Conservation (phyloP, 768 basidiomycete genomes). For the Pleurotus sapidus region DNA sequence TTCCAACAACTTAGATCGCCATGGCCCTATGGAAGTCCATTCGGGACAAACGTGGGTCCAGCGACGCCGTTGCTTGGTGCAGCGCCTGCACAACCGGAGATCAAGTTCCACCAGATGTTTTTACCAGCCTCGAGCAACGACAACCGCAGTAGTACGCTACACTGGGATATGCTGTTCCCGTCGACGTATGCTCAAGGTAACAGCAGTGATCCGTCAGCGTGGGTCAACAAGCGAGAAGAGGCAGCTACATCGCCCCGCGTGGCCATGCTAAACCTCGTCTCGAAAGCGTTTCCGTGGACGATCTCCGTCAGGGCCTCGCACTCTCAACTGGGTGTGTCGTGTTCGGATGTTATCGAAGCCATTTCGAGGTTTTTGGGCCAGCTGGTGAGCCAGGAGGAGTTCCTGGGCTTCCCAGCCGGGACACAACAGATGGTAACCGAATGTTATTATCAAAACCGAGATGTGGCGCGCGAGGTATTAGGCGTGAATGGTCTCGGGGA, state of each 20-base stretch:
- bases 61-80: too few relatives aligned
- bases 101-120: not conserved
- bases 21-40: too few relatives aligned
- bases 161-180: not conserved
- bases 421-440: conserved; percentile 41
- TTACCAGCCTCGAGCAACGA: not conserved
- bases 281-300: conserved; percentile 52
- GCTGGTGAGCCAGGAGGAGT: conserved; percentile 52
- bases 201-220: conserved; percentile 29
- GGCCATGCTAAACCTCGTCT: conserved; percentile 48
- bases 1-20: not conserved
- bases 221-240: conserved; percentile 60
- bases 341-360: conserved; percentile 60
- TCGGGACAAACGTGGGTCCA: too few relatives aligned
- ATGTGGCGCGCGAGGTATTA: conserved; percentile 57
- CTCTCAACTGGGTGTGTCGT: conserved; percentile 52
- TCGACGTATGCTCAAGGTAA: not conserved
- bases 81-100: not conserved
- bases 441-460: conserved; percentile 65
- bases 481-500: conserved; percentile 58
- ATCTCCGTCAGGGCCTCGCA: conserved; percentile 45
- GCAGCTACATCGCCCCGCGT: conserved; percentile 68
- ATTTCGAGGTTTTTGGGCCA: conserved; percentile 49
- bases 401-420: conserved; percentile 30
- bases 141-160: not conserved